Percentiles rank a stretch among this genome's conserved stretches.
Evolutionary conservation across 306 rosid species (phyloP).

Genomic region (Ziziphus jujuba): DNA sequence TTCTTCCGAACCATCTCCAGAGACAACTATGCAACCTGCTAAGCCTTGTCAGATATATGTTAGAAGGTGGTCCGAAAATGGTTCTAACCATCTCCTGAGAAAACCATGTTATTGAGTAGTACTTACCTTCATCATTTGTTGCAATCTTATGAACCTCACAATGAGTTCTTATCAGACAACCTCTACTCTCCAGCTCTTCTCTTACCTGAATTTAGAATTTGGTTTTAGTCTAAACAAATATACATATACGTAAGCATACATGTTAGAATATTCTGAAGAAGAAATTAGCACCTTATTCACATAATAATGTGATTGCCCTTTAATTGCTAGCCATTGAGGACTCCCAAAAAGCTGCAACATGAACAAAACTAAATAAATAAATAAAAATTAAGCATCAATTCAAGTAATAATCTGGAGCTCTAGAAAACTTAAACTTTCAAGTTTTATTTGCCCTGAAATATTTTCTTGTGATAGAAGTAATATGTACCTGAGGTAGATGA

Average conservation of each 20-base stretch:
- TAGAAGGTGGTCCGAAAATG: background rate
- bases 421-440: too few relatives aligned
- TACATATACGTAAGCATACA: background rate
- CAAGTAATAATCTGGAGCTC: background rate
- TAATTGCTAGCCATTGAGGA: slow-evolving; percentile 90
- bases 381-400: background rate
- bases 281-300: slow-evolving; percentile 51
- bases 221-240: background rate
- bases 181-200: slow-evolving; percentile 63
- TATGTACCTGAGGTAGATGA: slow-evolving; percentile 72
- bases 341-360: slow-evolving; percentile 71
- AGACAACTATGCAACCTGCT: slow-evolving; percentile 59
- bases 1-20: slow-evolving; percentile 62
- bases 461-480: too few relatives aligned
- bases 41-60: slow-evolving; percentile 15
- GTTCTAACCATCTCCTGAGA: background rate
- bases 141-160: slow-evolving; percentile 54
- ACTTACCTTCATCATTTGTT: slow-evolving; percentile 55
- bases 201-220: slow-evolving; percentile 50
- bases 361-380: too few relatives aligned
- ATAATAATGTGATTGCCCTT: slow-evolving; percentile 66
- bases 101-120: background rate
- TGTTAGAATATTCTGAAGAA: background rate
- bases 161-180: slow-evolving; percentile 50
- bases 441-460: too few relatives aligned